Base-by-base conservation (phyloP, 805 yeast genomes). In the Saturnispora hagleri region DNA sequence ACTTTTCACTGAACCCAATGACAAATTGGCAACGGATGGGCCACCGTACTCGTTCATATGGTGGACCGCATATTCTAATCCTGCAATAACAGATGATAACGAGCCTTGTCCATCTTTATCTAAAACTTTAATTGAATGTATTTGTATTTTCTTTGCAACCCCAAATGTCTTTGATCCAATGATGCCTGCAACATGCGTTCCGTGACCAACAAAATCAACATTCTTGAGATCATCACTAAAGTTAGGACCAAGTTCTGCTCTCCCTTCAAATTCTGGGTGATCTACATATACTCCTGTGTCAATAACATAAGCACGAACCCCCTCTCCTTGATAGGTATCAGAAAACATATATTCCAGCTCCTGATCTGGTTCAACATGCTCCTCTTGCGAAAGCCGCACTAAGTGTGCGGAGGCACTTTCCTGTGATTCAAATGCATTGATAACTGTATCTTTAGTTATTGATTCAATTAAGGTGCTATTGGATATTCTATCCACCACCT, bases 181-280 rank as follows among this genome's bases (percentile, higher is more conserved):
- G 12, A 88, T 70, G 3, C 97, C 97, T 0, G 97, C 96, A 46
- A 90, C 95, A 66, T 89, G 97, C 1, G 97, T 88, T 0, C 96
- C 97, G 65, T 89, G 97, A 0, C 97, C 97, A 58, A 83, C 82
- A 9, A 69, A 69, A 63, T 90, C 97, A 4, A 60, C 52, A 6
- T 86, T 88, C 1, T 72, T 61, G 1, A 80, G 79, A 57, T 79
- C 84, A 1, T 69, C 71, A 0, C 88, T 82, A 53, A 82, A 78
- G 60, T 84, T 86, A 7, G 71, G 74, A 0, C 90, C 90, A 53
- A 67, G 62, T 6, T 56, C 58, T 7, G 83, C 87, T 50, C 91
- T 68, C 0, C 80, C 82, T 58, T 76, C 82, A 61, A 86, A 74
- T 42, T 82, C 85, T n/a, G 77, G 78, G 61, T 81, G 84, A 6